Evolutionary conservation across 768 basidiomycete species (phyloP), one percentile per base, ranked within the genome.

Genomic region (Serendipita sp.): DNA sequence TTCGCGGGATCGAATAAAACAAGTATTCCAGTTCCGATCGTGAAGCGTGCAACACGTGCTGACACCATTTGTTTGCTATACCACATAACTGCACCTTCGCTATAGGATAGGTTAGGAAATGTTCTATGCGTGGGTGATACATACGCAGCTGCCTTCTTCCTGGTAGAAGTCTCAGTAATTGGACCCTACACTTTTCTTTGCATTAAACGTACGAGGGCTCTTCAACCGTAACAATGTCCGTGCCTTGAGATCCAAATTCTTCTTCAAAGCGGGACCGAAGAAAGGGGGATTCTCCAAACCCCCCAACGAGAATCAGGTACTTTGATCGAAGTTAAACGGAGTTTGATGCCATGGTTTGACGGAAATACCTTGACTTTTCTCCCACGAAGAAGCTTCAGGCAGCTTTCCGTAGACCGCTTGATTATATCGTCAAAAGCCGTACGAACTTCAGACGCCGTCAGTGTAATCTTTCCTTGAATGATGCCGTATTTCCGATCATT

Each of bases 241-340:
- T 53, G 7, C 53, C 30, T 3, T 32, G 16, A 34, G 28, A 34
- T 3, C 24, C 24, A 30, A 51, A 53, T 16, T 16, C 47, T 3
- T 30, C 30, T 15, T 24, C 18, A 1, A 65, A 30, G 3, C 16
- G 16, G 4, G 8, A n/a, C 3, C 41, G 64, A 2, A 65, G 34
- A 53, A 24, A 65, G 3, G 7, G 64, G 16, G 64, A 65, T 35
- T 65, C 64, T 7, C 46, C 64, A 35, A 65, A 65, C 3, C 64
- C 64, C 3, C 64, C 64, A 3, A 65, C 64, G 11, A 65, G 48
- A 60, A 60, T 10, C 7, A 60, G 28, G 32, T 60, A n/a, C 56
- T 60, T 8, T 30, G 10, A 32, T 60, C 13, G 10, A 7, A 10
- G 34, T 30, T 8, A 30, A 28, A 35, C 24, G 24, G 24, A 24